Evolutionary conservation across 1,139 yeast genomes (phyloP).

Genomic region (Sugiyamaella sp.): DNA sequence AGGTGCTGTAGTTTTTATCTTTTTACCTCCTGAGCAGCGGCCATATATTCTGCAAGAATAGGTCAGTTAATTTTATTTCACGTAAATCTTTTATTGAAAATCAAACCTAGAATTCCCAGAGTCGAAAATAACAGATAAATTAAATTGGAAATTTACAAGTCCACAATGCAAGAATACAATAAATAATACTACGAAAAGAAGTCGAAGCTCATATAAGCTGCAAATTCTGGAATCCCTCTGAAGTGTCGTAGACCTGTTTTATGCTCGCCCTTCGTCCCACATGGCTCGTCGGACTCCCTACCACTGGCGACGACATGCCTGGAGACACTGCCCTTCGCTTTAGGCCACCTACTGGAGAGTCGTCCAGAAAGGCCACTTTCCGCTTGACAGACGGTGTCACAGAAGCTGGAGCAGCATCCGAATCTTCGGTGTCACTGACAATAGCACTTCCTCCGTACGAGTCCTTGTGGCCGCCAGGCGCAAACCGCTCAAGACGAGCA

Average conservation of each 20-base stretch:
- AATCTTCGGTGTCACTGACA: constrained; percentile 31
- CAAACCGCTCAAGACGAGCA: constrained; percentile 5
- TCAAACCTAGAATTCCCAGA: not conserved
- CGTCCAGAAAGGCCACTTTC: constrained; percentile 32
- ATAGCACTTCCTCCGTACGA: constrained; percentile 14
- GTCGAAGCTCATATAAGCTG: constrained; percentile 20
- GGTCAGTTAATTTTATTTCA: not conserved
- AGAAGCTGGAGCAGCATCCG: constrained; percentile 26
- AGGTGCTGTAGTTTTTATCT: constrained; percentile 8
- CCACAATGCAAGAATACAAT: constrained; percentile 1
- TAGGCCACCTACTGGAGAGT: constrained; percentile 29
- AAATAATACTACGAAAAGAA: constrained; percentile 3
- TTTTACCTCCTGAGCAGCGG: not conserved
- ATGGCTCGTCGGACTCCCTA: constrained; percentile 31
- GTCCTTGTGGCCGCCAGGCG: constrained; percentile 3
- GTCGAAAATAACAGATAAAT: not conserved
- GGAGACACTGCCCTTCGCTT: constrained; percentile 42
- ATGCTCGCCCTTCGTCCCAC: constrained; percentile 34
- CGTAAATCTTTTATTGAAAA: not conserved
- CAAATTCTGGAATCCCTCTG: constrained; percentile 37
- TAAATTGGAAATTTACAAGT: not conserved
- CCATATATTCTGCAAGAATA: not conserved
- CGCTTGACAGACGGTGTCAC: constrained; percentile 29
- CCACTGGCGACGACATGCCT: constrained; percentile 23
- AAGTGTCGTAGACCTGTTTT: constrained; percentile 39